Base-by-base conservation (phyloP, 2,329 filamentous ascomycete genomes). In the Colletotrichum graminicola region DNA sequence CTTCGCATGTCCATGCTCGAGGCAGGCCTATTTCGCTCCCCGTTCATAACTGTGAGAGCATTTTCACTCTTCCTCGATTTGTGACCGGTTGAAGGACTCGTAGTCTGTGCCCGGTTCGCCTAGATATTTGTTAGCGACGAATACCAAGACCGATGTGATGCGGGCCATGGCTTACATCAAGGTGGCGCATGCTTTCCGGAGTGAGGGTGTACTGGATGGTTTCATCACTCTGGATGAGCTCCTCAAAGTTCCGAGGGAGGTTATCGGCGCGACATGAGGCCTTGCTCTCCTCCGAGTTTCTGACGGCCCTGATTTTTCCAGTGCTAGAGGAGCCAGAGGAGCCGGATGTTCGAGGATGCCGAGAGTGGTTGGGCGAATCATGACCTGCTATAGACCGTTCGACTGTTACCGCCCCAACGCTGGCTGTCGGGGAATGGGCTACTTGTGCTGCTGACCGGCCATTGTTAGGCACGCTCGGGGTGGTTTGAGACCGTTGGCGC, bases 141-240 rank as follows among this genome's bases (percentile, higher is more conserved):
- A 18, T n/a, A 32, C 8, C 29, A 14, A 23, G 32, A 34, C 12
- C 39, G n/a, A 23, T 2, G 2, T 47, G 45, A 36, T 1, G 1
- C 41, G 45, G 23, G 16, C 18, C 43, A 47, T 21, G 26, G 54
- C 70, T 66, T 52, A 72, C 70, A 56, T 45, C 67, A 76, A 93
- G 90, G 74, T 93, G 88, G 72, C 92, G 91, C 88, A 95, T 93
- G 75, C 87, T 93, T 77, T 93, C 90, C 0, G 93, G 93, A 0
- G 93, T 96, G 36, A 95, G 84, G 1, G 93, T 95, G 79, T 92
- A 95, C 76, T 93, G 93, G 54, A 95, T 91, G 1, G 93, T 95
- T 78, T 94, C 90, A 75, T 94, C 92, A 79, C 93, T 94, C 67
- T 93, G 90, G 73, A 96, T 95, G 62, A 95, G 85, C 75, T 94